Evolutionary conservation across 2,329 filamentous ascomycete genomes (phyloP), one percentile per base, ranked within the genome.

Genomic region (Neocatenulostroma microsporum): DNA sequence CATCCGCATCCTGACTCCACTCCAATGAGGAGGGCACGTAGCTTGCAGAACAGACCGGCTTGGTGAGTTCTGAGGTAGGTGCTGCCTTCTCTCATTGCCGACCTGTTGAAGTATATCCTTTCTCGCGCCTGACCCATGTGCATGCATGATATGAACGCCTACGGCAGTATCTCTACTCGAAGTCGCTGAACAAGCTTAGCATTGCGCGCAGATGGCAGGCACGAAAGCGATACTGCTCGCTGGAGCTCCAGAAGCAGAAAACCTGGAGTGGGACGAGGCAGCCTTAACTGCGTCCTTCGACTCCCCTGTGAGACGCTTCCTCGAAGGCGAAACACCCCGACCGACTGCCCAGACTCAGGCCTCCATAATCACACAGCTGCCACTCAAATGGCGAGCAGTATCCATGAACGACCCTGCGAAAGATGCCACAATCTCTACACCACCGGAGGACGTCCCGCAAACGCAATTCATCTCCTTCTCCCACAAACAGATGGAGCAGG

Each of bases 221-320:
- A n/a, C n/a, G n/a, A n/a, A n/a, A n/a, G n/a, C n/a, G n/a, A 68
- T 75, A 36, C 67, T 76, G 42, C 59, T 79, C 37, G 67, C 72
- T 36, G 81, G 81, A 17, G 78, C 80, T n/a, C 82, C 82, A 2
- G 59, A 69, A 21, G 54, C 62, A 20, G 60, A 59, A 8, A 59
- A 63, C 17, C 64, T 85, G 15, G 58, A 69, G 26, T 83, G 79
- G 73, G 56, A 68, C 30, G 55, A 70, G 10, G 48, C 60, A 2
- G 49, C 55, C n/a, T 66, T 84, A 25, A 60, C 78, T 13, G 51
- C 67, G 6, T 53, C 55, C 10, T 73, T 74, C 46, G 49, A 59
- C 9, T 27, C 34, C 13, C 44, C 37, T 21, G 18, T 43, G n/a
- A 36, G 37, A 27, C 43, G 45, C 32, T 54, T 49, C 29, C 38